Conservation (phyloP, 192 early-diverging fungal genomes). For the Coemansia sp. region DNA sequence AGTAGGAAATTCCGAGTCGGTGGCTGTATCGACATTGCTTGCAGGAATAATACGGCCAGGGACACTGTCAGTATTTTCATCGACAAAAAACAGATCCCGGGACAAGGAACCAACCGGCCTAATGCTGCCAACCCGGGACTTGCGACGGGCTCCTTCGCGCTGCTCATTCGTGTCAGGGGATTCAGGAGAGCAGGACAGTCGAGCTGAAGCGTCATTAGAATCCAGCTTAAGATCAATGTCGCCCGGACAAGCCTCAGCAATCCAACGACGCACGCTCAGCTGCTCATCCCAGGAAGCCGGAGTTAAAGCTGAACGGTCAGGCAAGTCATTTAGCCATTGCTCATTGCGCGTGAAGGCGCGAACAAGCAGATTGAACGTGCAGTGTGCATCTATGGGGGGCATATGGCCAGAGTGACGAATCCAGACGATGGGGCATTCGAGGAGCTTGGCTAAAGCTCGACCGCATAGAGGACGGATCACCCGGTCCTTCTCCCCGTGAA, state of each 20-base stretch:
- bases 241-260: background rate
- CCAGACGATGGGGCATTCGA: slow-evolving; percentile 39
- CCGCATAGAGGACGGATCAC: slow-evolving; percentile 49
- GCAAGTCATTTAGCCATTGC: slow-evolving; percentile 22
- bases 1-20: background rate
- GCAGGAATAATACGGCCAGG: slow-evolving; percentile 27
- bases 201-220: background rate
- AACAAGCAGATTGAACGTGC: slow-evolving; percentile 45
- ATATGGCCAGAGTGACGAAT: slow-evolving; percentile 45
- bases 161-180: background rate
- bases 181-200: background rate
- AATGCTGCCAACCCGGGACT: slow-evolving; percentile 17
- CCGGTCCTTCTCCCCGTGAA: slow-evolving; percentile 50
- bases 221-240: background rate
- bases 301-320: slow-evolving; percentile 18
- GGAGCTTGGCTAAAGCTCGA: slow-evolving; percentile 37
- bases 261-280: slow-evolving; percentile 22
- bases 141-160: background rate
- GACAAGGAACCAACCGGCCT: slow-evolving; percentile 16
- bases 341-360: slow-evolving; percentile 36
- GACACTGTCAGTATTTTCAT: slow-evolving; percentile 14
- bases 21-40: background rate
- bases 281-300: slow-evolving; percentile 39
- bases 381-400: slow-evolving; percentile 48
- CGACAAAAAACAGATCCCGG: slow-evolving; percentile 31